Percentiles rank a stretch among this genome's conserved stretches.
Evolutionary conservation across 352 stramenopile species (phyloP).

Genomic region (Phytophthora podocarpi): DNA sequence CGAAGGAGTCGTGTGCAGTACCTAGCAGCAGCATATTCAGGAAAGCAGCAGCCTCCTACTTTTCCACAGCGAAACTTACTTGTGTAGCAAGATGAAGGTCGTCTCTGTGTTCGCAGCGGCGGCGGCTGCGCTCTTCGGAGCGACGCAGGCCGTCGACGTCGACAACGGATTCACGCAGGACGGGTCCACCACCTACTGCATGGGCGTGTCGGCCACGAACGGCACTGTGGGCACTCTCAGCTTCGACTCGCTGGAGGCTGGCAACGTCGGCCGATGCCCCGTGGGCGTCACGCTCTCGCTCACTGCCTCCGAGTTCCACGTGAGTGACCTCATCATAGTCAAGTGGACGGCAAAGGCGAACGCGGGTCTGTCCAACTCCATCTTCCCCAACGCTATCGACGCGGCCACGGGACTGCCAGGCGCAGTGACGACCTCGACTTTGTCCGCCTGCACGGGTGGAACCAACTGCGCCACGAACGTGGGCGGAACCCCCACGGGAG

Average conservation of each 20-base stretch:
- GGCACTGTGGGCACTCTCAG: conserved; percentile 35
- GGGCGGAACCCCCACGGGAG: conserved; percentile 40
- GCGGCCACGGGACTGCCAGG: conserved; percentile 36
- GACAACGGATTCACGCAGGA: conserved; percentile 71
- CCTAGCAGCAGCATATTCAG: conserved; percentile 10
- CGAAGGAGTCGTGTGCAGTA: conserved; percentile 13
- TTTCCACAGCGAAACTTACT: conserved; percentile 37
- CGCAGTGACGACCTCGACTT: conserved; percentile 41
- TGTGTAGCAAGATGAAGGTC: conserved; percentile 32
- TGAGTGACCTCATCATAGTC: conserved; percentile 54
- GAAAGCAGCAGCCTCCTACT: conserved; percentile 25
- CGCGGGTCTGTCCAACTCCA: conserved; percentile 41
- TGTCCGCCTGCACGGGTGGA: conserved; percentile 65
- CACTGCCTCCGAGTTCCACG: conserved; percentile 46
- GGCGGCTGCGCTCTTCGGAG: conserved; percentile 17
- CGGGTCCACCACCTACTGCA: conserved; percentile 74
- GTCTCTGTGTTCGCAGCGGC: conserved; percentile 12
- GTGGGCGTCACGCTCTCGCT: conserved; percentile 53
- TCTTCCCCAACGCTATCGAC: conserved; percentile 74
- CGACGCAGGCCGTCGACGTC: conserved; percentile 38
- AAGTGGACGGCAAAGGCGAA: conserved; percentile 54
- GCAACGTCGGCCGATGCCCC: conserved; percentile 63
- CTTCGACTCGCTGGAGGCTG: conserved; percentile 50
- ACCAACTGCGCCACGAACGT: conserved; percentile 71
- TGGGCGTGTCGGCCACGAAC: conserved; percentile 60